Percentiles rank a stretch among this genome's conserved stretches.
These are phyloP conservation scores for Camelina sativa DNA, from an alignment of 345 rosid genomes.

Conservation along the genomic window DNA sequence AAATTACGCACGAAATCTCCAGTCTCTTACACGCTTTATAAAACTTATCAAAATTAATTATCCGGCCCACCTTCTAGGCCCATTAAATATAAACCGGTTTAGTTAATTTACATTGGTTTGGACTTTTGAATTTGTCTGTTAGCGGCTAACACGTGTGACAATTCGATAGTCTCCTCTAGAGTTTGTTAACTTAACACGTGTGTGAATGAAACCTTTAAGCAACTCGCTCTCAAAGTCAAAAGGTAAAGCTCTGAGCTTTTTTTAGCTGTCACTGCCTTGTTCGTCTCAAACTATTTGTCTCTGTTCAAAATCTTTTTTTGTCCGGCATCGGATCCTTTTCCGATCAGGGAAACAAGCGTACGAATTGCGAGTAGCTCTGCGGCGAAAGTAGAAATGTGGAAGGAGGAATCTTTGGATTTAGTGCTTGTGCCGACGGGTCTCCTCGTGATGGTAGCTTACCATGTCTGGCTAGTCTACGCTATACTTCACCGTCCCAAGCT, in stretches of 20 bases:
- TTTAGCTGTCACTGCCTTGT: slow-evolving; percentile 19
- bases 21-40: not conserved
- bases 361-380: not conserved
- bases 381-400: slow-evolving; percentile 37
- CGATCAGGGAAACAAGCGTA: slow-evolving; percentile 16
- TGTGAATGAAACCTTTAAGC: slow-evolving; percentile 14
- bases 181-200: slow-evolving; percentile 3
- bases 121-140: not conserved
- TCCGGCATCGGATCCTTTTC: not conserved
- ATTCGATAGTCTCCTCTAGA: not conserved
- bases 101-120: not conserved
- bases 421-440: slow-evolving; percentile 54
- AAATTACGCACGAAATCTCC: slow-evolving; percentile 16
- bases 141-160: slow-evolving; percentile 18
- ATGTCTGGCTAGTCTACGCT: slow-evolving; percentile 53
- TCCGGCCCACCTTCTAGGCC: slow-evolving; percentile 26
- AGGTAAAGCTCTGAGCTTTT: not conserved
- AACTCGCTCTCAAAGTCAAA: not conserved
- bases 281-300: not conserved
- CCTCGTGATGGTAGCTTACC: slow-evolving; percentile 49
- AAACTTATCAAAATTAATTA: not conserved
- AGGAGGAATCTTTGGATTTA: slow-evolving; percentile 46
- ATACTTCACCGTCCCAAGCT: slow-evolving; percentile 44
- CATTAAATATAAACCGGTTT: not conserved
- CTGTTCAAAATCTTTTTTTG: not conserved